Evolutionary conservation across 148 eudicot species (phyloP).

Genomic region (Amaranthus cruentus): DNA sequence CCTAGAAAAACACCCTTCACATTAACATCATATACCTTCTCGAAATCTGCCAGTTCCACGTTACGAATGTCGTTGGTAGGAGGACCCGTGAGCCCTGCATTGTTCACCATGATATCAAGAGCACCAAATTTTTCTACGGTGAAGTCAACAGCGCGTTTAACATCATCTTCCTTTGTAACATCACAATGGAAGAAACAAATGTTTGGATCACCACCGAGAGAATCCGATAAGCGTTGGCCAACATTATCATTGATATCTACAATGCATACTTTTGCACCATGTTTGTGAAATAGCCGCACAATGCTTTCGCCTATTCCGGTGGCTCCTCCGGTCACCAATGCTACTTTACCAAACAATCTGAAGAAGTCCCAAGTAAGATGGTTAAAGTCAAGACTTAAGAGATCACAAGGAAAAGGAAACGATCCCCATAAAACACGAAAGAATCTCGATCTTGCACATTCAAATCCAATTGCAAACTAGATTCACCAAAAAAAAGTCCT

Average conservation of each 20-base stretch:
- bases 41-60: conserved; percentile 44
- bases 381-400: not conserved
- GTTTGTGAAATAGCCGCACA: conserved; percentile 74
- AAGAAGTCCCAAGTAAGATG: conserved; percentile 3
- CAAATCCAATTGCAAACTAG: not conserved
- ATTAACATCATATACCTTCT: conserved; percentile 62
- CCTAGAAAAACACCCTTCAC: conserved; percentile 79
- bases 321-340: conserved; percentile 91
- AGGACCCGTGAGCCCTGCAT: conserved; percentile 66
- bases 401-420: too few relatives aligned
- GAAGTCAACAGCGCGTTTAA: conserved; percentile 61
- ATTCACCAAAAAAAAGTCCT: too few relatives aligned
- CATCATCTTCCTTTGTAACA: conserved; percentile 62
- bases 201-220: conserved; percentile 38
- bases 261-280: conserved; percentile 81
- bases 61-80: conserved; percentile 71
- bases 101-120: conserved; percentile 85
- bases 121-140: conserved; percentile 53
- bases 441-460: not conserved
- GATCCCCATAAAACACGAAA: not conserved
- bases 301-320: conserved; percentile 91
- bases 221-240: conserved; percentile 46
- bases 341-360: conserved; percentile 84
- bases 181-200: conserved; percentile 58
- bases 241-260: conserved; percentile 59